Evolutionary conservation across 495 filamentous ascomycete genomes (phyloP).

Genomic region (Sabuloglossum arenarium): DNA sequence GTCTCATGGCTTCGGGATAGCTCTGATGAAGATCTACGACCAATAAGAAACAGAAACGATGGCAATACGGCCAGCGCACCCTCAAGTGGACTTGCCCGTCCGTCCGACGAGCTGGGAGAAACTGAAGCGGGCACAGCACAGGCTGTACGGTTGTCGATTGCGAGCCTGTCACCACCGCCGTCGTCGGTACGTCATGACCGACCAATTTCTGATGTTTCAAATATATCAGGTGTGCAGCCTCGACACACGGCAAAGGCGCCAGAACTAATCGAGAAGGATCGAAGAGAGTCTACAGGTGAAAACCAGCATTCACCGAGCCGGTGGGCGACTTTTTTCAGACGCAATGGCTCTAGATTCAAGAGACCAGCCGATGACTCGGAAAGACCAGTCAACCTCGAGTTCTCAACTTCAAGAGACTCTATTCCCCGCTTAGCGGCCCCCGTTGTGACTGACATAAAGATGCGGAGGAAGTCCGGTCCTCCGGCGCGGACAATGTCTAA

Average conservation of each 20-base stretch:
- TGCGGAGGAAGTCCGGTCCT: constrained; percentile 24
- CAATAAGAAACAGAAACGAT: not conserved
- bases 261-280: constrained; percentile 19
- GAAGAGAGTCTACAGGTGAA: constrained; percentile 27
- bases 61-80: not conserved
- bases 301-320: constrained; percentile 23
- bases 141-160: constrained; percentile 27
- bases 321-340: constrained; percentile 58
- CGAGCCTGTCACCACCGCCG: constrained; percentile 32
- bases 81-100: not conserved
- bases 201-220: constrained; percentile 30
- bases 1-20: constrained; percentile 3
- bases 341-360: constrained; percentile 36
- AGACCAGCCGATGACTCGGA: constrained; percentile 30
- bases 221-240: constrained; percentile 27
- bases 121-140: constrained; percentile 24
- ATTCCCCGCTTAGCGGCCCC: constrained; percentile 31
- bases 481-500: constrained; percentile 68
- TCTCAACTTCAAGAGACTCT: constrained; percentile 73
- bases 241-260: constrained; percentile 27
- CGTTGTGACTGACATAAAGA: constrained; percentile 18
- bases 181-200: constrained; percentile 30
- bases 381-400: constrained; percentile 30
- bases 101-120: constrained; percentile 17
- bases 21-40: not conserved